These are phyloP conservation scores for Podaxis sp. DNA, from an alignment of 768 basidiomycete genomes.

Conservation along the genomic window DNA sequence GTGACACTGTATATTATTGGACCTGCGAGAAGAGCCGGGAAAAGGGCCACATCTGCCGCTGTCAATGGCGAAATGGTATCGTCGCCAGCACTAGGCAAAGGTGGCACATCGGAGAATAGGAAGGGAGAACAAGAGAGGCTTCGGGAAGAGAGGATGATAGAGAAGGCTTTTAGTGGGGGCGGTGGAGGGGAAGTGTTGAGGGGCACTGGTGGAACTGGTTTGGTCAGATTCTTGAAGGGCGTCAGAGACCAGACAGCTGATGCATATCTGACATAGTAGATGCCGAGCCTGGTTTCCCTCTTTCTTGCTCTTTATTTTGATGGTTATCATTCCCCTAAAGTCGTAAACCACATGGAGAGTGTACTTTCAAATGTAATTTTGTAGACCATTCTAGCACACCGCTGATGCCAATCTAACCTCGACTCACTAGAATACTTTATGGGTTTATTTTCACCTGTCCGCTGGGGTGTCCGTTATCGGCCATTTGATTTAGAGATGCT, in stretches of 20 bases:
- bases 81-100: background rate
- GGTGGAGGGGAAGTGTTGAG: slow-evolving; percentile 34
- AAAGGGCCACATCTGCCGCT: background rate
- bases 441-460: too few species aligned
- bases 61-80: background rate
- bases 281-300: background rate
- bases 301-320: background rate
- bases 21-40: slow-evolving; percentile 48
- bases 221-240: slow-evolving; percentile 74
- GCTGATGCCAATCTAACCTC: background rate
- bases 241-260: slow-evolving; percentile 60
- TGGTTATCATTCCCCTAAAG: too few species aligned
- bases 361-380: too few species aligned
- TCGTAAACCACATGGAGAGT: too few species aligned
- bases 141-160: background rate
- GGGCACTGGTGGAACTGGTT: slow-evolving; percentile 78
- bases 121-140: slow-evolving; percentile 18
- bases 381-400: background rate
- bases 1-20: slow-evolving; percentile 72
- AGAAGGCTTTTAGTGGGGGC: slow-evolving; percentile 15
- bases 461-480: too few species aligned
- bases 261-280: background rate
- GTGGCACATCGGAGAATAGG: slow-evolving; percentile 5
- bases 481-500: too few species aligned
- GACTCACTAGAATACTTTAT: background rate